Percentiles rank a stretch among this genome's conserved stretches.
Evolutionary conservation across 768 basidiomycete genomes (phyloP).

Genomic region (Panellus pusillus): DNA sequence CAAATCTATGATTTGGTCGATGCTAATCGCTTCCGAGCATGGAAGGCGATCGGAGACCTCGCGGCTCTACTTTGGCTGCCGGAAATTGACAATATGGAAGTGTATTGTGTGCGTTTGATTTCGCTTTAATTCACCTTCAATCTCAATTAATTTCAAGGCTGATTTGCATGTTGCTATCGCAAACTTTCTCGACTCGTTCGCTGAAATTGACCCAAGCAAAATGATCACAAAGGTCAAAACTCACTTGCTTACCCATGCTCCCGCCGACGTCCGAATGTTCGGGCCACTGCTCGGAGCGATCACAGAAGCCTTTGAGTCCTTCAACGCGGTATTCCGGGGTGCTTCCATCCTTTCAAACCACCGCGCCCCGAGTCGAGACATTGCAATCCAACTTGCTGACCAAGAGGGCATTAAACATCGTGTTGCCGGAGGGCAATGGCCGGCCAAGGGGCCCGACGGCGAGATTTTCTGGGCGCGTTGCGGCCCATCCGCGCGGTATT

Average conservation of each 20-base stretch:
- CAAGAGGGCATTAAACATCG: no score
- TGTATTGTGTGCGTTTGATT: slow-evolving; percentile 31
- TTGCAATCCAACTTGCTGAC: no score
- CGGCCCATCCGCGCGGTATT: no score
- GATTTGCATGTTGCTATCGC: slow-evolving; percentile 13
- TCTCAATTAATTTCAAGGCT: slow-evolving; percentile 9
- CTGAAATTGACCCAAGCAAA: slow-evolving; percentile 18
- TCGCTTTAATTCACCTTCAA: background rate
- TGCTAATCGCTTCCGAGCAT: slow-evolving; percentile 26
- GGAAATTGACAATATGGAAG: slow-evolving; percentile 34
- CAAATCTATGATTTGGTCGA: slow-evolving; percentile 36
- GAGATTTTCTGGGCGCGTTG: no score
- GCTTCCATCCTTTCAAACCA: no score
- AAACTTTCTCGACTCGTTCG: slow-evolving; percentile 24
- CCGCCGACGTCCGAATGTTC: slow-evolving; percentile 16
- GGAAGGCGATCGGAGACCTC: slow-evolving; percentile 35
- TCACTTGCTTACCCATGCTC: slow-evolving; percentile 16
- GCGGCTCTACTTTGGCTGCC: slow-evolving; percentile 41
- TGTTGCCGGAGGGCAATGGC: no score
- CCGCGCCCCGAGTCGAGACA: no score
- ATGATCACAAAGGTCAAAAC: slow-evolving; percentile 21
- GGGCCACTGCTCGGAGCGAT: no score
- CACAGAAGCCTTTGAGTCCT: no score
- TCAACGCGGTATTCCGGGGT: no score
- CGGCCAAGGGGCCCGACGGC: no score